Evolutionary conservation across 441 rosid genomes (phyloP).

Genomic region (Eutrema salsugineum): DNA sequence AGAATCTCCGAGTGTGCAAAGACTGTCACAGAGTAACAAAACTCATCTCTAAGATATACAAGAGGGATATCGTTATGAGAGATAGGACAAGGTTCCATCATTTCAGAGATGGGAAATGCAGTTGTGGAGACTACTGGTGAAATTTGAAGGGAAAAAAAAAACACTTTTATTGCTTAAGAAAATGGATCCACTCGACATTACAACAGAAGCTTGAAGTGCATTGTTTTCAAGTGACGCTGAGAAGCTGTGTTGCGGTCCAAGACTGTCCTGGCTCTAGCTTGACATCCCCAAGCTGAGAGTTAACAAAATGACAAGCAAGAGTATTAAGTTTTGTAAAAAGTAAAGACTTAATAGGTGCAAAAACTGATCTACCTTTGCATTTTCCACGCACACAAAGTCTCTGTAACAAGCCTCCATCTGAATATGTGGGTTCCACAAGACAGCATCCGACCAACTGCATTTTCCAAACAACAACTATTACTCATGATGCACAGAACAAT

Average conservation of each 20-base stretch:
- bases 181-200: conserved; percentile 33
- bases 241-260: conserved; percentile 81
- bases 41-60: conserved; percentile 44
- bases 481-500: neutral
- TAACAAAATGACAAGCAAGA: conserved; percentile 14
- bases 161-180: conserved; percentile 5
- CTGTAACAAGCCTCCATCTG: conserved; percentile 95
- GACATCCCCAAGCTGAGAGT: conserved; percentile 68
- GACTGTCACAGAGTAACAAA: conserved; percentile 51
- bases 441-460: conserved; percentile 92
- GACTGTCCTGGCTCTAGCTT: conserved; percentile 74
- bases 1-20: conserved; percentile 53
- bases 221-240: conserved; percentile 44
- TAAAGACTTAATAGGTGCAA: conserved; percentile 1
- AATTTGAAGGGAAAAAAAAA: neutral
- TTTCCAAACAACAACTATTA: neutral
- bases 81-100: conserved; percentile 53
- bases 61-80: conserved; percentile 42
- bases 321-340: neutral
- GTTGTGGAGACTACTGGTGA: conserved; percentile 50
- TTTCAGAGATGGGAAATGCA: conserved; percentile 47
- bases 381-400: conserved; percentile 92
- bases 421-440: conserved; percentile 87
- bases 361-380: conserved; percentile 67
- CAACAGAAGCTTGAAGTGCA: conserved; percentile 11